These are phyloP conservation scores for Pilobolus umbonatus DNA, from an alignment of 192 early-diverging fungal genomes.

Conservation along the genomic window DNA sequence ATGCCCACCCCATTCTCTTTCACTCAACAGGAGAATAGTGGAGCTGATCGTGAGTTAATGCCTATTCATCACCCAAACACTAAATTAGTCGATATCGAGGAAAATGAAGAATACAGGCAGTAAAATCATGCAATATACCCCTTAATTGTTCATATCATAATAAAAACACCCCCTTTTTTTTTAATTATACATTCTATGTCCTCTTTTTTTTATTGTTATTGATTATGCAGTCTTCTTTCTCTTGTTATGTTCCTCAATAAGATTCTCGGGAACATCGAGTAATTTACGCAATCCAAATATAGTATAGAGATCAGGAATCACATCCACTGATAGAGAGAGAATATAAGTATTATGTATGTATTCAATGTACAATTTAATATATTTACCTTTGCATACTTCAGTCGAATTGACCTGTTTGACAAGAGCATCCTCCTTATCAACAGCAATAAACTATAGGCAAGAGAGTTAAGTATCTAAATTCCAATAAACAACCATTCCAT, in stretches of 20 bases:
- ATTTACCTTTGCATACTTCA: slow-evolving; percentile 4
- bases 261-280: slow-evolving; percentile 17
- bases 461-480: neutral
- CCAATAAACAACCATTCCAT: neutral
- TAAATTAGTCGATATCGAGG: slow-evolving; percentile 16
- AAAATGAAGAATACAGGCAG: slow-evolving; percentile 15
- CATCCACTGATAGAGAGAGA: slow-evolving; percentile 17
- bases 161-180: neutral
- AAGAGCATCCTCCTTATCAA: neutral
- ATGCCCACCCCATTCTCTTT: slow-evolving; percentile 25
- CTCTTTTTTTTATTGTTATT: neutral
- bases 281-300: slow-evolving; percentile 18
- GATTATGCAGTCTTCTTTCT: slow-evolving; percentile 7
- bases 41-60: slow-evolving; percentile 9
- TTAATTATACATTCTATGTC: neutral
- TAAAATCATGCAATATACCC: slow-evolving; percentile 8
- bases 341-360: too few species aligned
- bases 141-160: neutral
- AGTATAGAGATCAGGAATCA: slow-evolving; percentile 58
- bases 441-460: slow-evolving; percentile 8
- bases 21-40: neutral
- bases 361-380: too few species aligned
- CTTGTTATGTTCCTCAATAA: neutral
- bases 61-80: neutral
- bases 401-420: neutral